A percentile compares a stretch with the other conserved stretches of the same genome.
These are phyloP conservation scores for Albatrellus sp. DNA, from an alignment of 1,284 basidiomycete species.

Conservation along the genomic window DNA sequence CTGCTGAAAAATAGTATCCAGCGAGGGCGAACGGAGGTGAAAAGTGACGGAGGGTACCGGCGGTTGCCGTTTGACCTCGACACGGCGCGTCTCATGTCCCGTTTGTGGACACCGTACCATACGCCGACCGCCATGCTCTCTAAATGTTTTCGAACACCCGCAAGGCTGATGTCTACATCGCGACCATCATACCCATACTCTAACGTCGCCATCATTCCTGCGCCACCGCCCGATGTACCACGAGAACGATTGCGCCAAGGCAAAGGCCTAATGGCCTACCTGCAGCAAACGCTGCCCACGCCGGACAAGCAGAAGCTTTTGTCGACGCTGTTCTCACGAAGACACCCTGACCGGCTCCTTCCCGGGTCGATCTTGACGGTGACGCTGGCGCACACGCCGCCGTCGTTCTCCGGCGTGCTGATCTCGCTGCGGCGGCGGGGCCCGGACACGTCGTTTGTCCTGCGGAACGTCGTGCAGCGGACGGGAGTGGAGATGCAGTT, in stretches of 20 bases:
- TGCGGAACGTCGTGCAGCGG: slow-evolving; percentile 81
- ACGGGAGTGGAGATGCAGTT: slow-evolving; percentile 88
- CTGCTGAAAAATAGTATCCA: too few species aligned
- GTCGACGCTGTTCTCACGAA: slow-evolving; percentile 56
- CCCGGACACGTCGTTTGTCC: slow-evolving; percentile 68
- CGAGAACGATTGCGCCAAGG: slow-evolving; percentile 44
- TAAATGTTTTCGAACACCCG: slow-evolving; percentile 12
- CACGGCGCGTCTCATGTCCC: background rate
- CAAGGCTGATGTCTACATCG: slow-evolving; percentile 10
- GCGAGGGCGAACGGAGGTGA: too few species aligned
- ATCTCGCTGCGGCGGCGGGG: slow-evolving; percentile 72
- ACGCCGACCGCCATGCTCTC: slow-evolving; percentile 10
- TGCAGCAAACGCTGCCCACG: slow-evolving; percentile 53
- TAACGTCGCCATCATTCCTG: slow-evolving; percentile 44
- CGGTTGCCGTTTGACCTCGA: slow-evolving; percentile 3
- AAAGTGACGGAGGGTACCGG: too few species aligned
- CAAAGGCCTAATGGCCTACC: slow-evolving; percentile 69
- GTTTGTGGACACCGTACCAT: background rate
- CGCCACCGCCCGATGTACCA: slow-evolving; percentile 30
- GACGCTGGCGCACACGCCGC: slow-evolving; percentile 57
- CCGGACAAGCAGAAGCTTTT: slow-evolving; percentile 61
- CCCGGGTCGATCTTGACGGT: slow-evolving; percentile 79
- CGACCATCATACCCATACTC: slow-evolving; percentile 62
- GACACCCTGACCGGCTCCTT: slow-evolving; percentile 51
- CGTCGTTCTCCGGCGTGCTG: slow-evolving; percentile 77